A percentile compares a stretch with the other conserved stretches of the same genome.
phyloP scores from a whole-genome alignment of 1,284 basidiomycete genomes.

The Moniliophthora roreri region DNA sequence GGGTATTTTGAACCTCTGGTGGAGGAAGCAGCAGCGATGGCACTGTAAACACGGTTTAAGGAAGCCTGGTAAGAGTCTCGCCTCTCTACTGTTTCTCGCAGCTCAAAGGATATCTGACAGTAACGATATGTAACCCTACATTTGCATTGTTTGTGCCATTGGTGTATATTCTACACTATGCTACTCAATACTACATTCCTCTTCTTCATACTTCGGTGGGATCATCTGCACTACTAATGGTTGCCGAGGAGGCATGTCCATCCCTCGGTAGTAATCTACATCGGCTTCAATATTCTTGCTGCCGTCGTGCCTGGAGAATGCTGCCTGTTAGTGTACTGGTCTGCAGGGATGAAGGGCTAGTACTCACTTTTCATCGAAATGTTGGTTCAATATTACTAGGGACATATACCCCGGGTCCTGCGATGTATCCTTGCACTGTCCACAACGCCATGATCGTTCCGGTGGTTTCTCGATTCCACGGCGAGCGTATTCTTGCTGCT shows the following conservation, averaged over 20 bases:
- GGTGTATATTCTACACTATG: no score
- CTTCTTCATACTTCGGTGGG: no score
- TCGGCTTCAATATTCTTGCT: background rate
- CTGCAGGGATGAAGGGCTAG: background rate
- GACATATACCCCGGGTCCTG: slow-evolving; percentile 23
- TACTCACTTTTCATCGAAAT: slow-evolving; percentile 16
- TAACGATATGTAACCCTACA: no score
- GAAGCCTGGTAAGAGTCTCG: no score
- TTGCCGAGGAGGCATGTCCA: slow-evolving; percentile 9
- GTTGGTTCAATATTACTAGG: slow-evolving; percentile 17
- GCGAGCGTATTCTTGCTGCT: slow-evolving; percentile 16
- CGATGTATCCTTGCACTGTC: slow-evolving; percentile 23
- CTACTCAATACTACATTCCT: no score
- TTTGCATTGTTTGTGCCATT: no score
- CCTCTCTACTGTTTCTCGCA: no score
- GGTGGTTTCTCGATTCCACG: slow-evolving; percentile 4
- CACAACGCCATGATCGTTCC: slow-evolving; percentile 27
- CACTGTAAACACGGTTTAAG: no score
- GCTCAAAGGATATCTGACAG: no score
- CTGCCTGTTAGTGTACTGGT: background rate
- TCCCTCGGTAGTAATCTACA: slow-evolving; percentile 8
- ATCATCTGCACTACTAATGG: slow-evolving; percentile 9
- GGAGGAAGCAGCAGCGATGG: no score
- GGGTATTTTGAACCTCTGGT: no score
- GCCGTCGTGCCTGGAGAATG: slow-evolving; percentile 3